Evolutionary conservation across 192 early-diverging fungal genomes (phyloP), one percentile per base, ranked within the genome.

Genomic region (Coemansia sp.): DNA sequence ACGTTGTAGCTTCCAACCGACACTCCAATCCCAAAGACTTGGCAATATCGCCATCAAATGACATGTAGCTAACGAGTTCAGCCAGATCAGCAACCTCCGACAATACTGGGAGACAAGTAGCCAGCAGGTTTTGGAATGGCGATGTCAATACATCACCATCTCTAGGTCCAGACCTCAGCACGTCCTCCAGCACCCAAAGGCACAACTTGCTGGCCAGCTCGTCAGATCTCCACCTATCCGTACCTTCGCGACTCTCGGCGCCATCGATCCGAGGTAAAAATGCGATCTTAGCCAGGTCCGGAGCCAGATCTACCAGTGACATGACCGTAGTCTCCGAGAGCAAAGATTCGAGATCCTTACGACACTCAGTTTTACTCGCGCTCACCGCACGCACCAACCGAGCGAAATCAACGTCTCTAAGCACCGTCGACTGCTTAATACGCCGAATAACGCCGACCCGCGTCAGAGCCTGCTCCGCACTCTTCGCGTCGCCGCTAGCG

Each of bases 181-280:
- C 24, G 20, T 57, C 67, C 3, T 33, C 38, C 13, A 72, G 64
- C 33, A 41, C 41, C 63, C 64, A 66, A 13, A 65, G 43, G 34
- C 64, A 72, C 53, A 72, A 63, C 63, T 49, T 65, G 55, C 71
- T 66, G 24, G 46, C 43, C 27, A 72, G 31, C 50, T 36, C 64
- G 6, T 29, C 22, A 11, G 49, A 12, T 13, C 39, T 31, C 62
- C 58, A 60, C 9, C 31, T 29, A 9, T 12, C 49, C 27, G 61
- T 12, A 1, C 2, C 52, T 24, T 40, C 38, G 3, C 3, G 4
- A 13, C 10, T 24, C n/a, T 62, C 60, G 22, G 5, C 41, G 29
- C 33, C 52, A 31, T 43, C 38, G 44, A 44, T 24, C 12, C 0
- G 13, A n/a, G 50, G 34, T 44, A 70, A n/a, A 3, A 7, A 47